These are phyloP conservation scores for Eucalyptus dawsonii DNA, from an alignment of 345 rosid species.

Conservation along the genomic window DNA sequence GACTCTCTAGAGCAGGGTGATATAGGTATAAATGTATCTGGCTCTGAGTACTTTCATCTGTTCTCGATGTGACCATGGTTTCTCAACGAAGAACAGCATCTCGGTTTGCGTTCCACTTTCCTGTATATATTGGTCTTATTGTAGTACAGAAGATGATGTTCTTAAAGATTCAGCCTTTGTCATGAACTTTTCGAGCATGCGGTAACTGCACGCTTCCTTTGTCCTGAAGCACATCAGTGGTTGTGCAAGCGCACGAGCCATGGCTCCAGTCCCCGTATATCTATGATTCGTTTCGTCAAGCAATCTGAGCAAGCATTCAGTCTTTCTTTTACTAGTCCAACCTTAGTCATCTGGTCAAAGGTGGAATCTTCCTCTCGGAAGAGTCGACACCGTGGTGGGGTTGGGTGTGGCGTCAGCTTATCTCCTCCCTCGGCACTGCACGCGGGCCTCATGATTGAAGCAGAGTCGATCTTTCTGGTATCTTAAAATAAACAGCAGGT, in stretches of 20 bases:
- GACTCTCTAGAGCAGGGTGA: neutral
- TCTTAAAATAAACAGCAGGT: neutral
- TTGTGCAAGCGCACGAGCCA: neutral
- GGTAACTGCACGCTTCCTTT: neutral
- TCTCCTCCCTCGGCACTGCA: neutral
- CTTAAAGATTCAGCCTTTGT: neutral
- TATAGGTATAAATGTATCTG: neutral
- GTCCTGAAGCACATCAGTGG: neutral
- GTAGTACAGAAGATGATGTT: neutral
- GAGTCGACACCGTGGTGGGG: neutral
- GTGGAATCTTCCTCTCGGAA: neutral
- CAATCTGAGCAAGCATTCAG: too few relatives aligned
- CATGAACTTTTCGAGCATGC: neutral
- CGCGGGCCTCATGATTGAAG: neutral
- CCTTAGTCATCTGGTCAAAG: neutral
- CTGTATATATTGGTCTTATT: neutral
- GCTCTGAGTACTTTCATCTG: neutral
- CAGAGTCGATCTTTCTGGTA: neutral
- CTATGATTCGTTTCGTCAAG: too few relatives aligned
- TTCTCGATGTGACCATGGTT: neutral
- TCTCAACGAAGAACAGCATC: neutral
- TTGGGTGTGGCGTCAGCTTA: neutral
- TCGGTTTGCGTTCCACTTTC: neutral
- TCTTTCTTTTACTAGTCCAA: neutral
- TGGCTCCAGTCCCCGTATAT: neutral